A percentile compares a stretch with the other conserved stretches of the same genome.
These are phyloP conservation scores for Xylaria grammica DNA, from an alignment of 495 filamentous ascomycete species.

Conservation along the genomic window DNA sequence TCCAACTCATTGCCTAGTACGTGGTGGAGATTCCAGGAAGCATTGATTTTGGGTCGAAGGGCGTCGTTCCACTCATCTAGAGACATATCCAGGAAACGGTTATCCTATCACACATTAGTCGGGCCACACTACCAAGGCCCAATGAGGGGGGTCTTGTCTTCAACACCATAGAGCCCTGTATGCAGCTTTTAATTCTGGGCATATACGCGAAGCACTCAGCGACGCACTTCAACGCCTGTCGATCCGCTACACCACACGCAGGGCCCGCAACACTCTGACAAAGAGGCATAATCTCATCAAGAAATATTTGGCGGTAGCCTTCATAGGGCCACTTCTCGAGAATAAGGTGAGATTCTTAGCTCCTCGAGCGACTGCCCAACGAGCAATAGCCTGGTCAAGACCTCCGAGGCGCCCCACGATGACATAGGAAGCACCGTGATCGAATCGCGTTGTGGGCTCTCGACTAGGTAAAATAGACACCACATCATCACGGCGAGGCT, in stretches of 20 bases:
- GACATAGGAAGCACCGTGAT: conserved; percentile 8
- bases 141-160: conserved; percentile 18
- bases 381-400: conserved; percentile 51
- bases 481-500: conserved; percentile 21
- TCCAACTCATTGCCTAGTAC: conserved; percentile 47
- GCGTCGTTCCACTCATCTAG: conserved; percentile 37
- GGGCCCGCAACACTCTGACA: conserved; percentile 22
- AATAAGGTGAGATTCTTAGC: conserved; percentile 55
- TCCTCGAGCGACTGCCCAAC: conserved; percentile 54
- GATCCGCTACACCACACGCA: conserved; percentile 34
- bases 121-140: too few relatives aligned
- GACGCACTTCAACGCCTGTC: conserved; percentile 19
- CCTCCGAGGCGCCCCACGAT: conserved; percentile 56
- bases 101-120: conserved; percentile 16
- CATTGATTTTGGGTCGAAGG: conserved; percentile 48
- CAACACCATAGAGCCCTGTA: conserved; percentile 54
- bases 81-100: conserved; percentile 34
- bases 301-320: conserved; percentile 9
- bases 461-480: conserved; percentile 20
- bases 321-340: conserved; percentile 45
- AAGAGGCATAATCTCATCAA: conserved; percentile 6
- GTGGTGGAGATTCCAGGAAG: conserved; percentile 57
- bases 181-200: conserved; percentile 48
- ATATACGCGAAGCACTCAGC: conserved; percentile 26
- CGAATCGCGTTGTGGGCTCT: background rate